These are phyloP conservation scores for Penicillium desertorum DNA, from an alignment of 495 filamentous ascomycete genomes.

Conservation along the genomic window DNA sequence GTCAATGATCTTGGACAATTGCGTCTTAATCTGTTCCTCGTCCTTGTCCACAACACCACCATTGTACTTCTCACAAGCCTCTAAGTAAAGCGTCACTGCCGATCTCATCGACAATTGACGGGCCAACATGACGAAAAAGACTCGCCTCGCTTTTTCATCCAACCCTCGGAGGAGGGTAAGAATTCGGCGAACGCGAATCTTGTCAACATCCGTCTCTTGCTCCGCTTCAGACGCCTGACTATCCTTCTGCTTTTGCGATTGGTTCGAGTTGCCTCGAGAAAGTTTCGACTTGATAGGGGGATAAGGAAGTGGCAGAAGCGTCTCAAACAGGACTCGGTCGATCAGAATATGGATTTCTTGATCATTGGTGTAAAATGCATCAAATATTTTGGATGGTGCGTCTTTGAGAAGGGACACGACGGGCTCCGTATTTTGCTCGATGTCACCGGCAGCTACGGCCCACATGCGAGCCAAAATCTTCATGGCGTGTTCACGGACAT, in stretches of 20 bases:
- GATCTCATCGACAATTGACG: slow-evolving; percentile 69
- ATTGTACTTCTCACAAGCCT: slow-evolving; percentile 81
- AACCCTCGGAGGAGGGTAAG: slow-evolving; percentile 76
- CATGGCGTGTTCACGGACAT: slow-evolving; percentile 83
- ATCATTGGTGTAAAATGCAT: slow-evolving; percentile 89
- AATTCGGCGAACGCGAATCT: slow-evolving; percentile 80
- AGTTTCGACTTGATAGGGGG: slow-evolving; percentile 75
- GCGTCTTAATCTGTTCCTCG: slow-evolving; percentile 63
- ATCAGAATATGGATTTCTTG: slow-evolving; percentile 77
- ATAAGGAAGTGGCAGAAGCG: slow-evolving; percentile 78
- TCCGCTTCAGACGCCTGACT: slow-evolving; percentile 48
- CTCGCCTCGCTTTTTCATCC: slow-evolving; percentile 75
- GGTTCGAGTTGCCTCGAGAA: slow-evolving; percentile 55
- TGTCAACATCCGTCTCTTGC: slow-evolving; percentile 68
- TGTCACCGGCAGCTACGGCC: slow-evolving; percentile 85
- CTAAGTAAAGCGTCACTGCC: slow-evolving; percentile 68
- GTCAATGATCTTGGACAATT: slow-evolving; percentile 65
- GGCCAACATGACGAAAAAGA: slow-evolving; percentile 82
- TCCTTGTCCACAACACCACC: slow-evolving; percentile 78
- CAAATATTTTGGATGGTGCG: slow-evolving; percentile 82
- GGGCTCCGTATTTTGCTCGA: slow-evolving; percentile 76
- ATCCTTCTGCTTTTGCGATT: slow-evolving; percentile 59
- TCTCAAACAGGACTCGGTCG: slow-evolving; percentile 83
- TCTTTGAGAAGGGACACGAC: slow-evolving; percentile 69
- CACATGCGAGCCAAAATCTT: slow-evolving; percentile 79